Evolutionary conservation across 306 rosid species (phyloP), one percentile per base, ranked within the genome.

Genomic region (Parietaria judaica): DNA sequence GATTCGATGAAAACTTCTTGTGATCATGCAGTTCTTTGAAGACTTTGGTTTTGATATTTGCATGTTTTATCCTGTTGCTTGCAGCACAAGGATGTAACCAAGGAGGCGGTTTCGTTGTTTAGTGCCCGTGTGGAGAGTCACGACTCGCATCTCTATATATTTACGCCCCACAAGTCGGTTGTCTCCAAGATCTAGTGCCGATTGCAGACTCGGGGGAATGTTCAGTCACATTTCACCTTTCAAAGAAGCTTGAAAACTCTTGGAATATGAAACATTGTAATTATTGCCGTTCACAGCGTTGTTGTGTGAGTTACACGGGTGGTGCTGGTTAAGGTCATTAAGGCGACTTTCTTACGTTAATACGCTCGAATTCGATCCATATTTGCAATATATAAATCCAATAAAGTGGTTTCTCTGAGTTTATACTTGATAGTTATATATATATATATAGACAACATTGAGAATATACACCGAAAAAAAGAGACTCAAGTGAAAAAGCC

Each of bases 81-180:
- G 82, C 90, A 88, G 98, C 99, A 88, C 79, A 68, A 84, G 76
- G 72, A 68, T 54, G 34, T 84, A 38, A 35, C 58, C 4, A 70
- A 3, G 47, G 78, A 55, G 65, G 94, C 80, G 6, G 85, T 80
- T 58, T 80, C 88, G 39, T 79, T 88, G n/a, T 88, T 84, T 58
- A 65, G 85, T 67, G 81, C 86, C 50, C 60, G 1, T 57, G 95
- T 92, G 51, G 81, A 80, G 16, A 65, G 85, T 66, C 99, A 92
- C 6, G 87, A 74, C 64, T 72, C 76, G 74, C 61, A 71, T 3
- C 39, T 88, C 66, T 88, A 80, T 66, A 68, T 79, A 55, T 76
- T 92, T 61, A 82, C 79, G 13, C 96, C 90, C 36, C 66, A 58
- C 64, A 70, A 46, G 12, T 23, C 4, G 11, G 66, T 34, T 13